Base-by-base conservation (phyloP, 352 stramenopile species). In the Globisporangium apiculatum region DNA sequence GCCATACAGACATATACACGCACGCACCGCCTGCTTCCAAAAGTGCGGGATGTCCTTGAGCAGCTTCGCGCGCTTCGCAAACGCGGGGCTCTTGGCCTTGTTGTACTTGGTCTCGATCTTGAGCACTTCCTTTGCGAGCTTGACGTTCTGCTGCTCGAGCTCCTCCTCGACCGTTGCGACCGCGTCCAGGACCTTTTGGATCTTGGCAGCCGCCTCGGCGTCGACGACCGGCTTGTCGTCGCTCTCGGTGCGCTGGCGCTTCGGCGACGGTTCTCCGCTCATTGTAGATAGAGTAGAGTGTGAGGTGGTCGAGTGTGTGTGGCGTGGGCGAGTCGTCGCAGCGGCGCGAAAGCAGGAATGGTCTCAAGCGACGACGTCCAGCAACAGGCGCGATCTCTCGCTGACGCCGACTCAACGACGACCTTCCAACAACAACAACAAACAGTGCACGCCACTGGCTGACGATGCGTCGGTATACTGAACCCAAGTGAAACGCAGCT, bases 71-170 rank as follows among this genome's bases (percentile, higher is more conserved):
- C 83, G 83, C 71, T 89, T 88, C 53, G 75, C 71, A 63, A 80
- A 85, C 43, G 76, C 65, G 8, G 79, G 76, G 47, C 72, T 74
- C 73, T 89, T 90, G 57, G 66, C 68, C 45, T 57, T 68, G 66
- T 90, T 89, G 75, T 82, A 86, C 65, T 89, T 89, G 73, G 65
- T 79, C 66, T 92, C 83, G 49, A 92, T 73, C 48, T 71, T 73
- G 41, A 92, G 65, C 37, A 90, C 76, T 64, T 92, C 79, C 51
- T 71, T 65, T 49, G 72, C 71, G 64, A 79, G 76, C 63, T 87
- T 72, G 54, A 82, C 66, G 61, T 87, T 83, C 48, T 83, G 64
- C 57, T 74, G 68, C 53, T 92, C 79, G 36, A 92, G 60, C 63
- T 84, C 72, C 62, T 86, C 77, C 41, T 86, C 71, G 17, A 88